Percentiles rank a stretch among this genome's conserved stretches.
Conservation (phyloP, 306 rosid genomes). For the Prosopis cineraria region DNA sequence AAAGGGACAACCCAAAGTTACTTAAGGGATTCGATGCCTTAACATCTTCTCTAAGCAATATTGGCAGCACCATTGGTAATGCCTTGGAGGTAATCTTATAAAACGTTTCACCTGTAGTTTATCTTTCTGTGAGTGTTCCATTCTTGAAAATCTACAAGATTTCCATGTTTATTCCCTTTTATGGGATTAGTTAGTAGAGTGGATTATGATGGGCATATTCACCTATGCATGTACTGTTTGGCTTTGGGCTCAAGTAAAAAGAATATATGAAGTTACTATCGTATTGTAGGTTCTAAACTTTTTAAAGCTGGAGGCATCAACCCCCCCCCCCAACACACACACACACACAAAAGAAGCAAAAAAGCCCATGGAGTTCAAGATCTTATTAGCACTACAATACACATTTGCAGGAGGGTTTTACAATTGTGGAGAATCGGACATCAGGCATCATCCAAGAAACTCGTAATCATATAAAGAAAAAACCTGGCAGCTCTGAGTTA, state of each 20-base stretch:
- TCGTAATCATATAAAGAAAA: constrained; percentile 85
- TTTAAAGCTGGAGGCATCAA: constrained; percentile 4
- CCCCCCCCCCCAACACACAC: neutral
- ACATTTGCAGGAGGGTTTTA: constrained; percentile 71
- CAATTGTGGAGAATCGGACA: constrained; percentile 77
- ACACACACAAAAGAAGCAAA: too few species aligned
- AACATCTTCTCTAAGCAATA: constrained; percentile 82
- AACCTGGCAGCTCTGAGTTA: constrained; percentile 48
- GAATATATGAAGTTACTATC: neutral
- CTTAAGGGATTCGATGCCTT: constrained; percentile 78
- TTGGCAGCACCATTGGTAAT: constrained; percentile 88
- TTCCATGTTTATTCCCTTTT: constrained; percentile 7
- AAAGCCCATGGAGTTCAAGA: neutral
- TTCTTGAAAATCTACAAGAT: constrained; percentile 7
- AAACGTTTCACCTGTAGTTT: constrained; percentile 16
- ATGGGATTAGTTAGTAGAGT: neutral
- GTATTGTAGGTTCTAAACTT: constrained; percentile 21
- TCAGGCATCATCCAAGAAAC: constrained; percentile 92
- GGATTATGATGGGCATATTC: neutral
- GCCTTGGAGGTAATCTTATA: constrained; percentile 82
- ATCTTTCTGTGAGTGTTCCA: constrained; percentile 7
- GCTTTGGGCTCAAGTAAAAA: neutral
- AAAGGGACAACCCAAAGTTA: constrained; percentile 62
- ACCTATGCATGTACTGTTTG: constrained; percentile 17
- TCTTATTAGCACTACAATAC: constrained; percentile 24